Evolutionary conservation across 2,329 filamentous ascomycete species (phyloP), one percentile per base, ranked within the genome.

Genomic region (Podosphaera aphanis): DNA sequence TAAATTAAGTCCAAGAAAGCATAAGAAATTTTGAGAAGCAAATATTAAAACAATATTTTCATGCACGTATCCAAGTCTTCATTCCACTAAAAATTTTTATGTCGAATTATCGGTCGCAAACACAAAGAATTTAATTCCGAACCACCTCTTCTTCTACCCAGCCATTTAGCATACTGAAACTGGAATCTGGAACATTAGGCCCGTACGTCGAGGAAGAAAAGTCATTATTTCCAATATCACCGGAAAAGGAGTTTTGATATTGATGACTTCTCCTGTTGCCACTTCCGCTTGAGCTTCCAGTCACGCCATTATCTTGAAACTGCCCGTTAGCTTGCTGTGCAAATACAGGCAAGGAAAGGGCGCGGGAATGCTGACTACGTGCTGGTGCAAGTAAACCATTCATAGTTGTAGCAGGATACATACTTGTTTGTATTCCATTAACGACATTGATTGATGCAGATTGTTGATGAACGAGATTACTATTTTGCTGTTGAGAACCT

Each of bases 301-400:
- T n/a, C n/a, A n/a, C n/a, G n/a, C 55, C 49, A 39, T 53, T 51
- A 59, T 67, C 70, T 50, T 63, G 68, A 46, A 66, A 67, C 38
- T 71, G 70, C 45, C 76, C 76, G 60, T 77, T 71, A 46, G 75
- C 73, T 15, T 71, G 72, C 16, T 74, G 73, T 0, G 73, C 74
- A 46, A 80, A 69, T 4, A 71, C 74, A 1, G 90, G 90, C 57
- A 98, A 66, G 60, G 85, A 93, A 49, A 94, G 84, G 29, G 90
- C 85, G 33, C 90, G 51, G 31, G 53, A 58, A 61, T 79, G 74
- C 50, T 73, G 71, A 27, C 69, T 66, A 29, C 74, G 69, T 13
- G 64, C 60, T 2, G 83, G 82, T 2, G 82, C 79, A 44, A 90
- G 70, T 33, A 92, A 71, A 6, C 82, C 80, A 38, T 80, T 79